A percentile compares a stretch with the other conserved stretches of the same genome.
Evolutionary conservation across 495 filamentous ascomycete genomes (phyloP).

Genomic region (Tuber borchii): DNA sequence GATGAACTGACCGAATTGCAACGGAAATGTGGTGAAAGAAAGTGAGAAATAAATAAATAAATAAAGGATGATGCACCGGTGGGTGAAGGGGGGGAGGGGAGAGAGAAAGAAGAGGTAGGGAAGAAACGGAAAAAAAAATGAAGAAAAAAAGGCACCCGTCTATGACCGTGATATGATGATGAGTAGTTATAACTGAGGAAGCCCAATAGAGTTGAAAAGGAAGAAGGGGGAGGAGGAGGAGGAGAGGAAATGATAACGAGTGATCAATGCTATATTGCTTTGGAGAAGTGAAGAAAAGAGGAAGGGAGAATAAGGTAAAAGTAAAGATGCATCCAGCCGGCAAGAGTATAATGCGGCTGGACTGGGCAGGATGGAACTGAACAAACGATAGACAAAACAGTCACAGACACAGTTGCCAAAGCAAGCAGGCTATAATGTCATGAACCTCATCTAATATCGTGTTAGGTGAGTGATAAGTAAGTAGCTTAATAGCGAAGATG

Average conservation of each 20-base stretch:
- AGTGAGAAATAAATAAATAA: not conserved
- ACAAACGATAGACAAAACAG: not conserved
- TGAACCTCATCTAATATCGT: not conserved
- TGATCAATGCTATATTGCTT: not conserved
- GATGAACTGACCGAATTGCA: not conserved
- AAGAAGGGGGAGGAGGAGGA: not conserved
- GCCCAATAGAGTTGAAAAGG: not conserved
- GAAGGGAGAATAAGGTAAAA: not conserved
- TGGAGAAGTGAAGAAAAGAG: not conserved
- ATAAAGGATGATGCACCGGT: constrained; percentile 10
- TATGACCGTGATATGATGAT: not conserved
- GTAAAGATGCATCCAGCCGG: not conserved
- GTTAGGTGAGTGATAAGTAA: not conserved
- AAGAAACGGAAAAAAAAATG: constrained; percentile 9
- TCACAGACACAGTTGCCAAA: not conserved
- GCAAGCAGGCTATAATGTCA: not conserved
- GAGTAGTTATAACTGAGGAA: not conserved
- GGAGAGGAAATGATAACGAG: not conserved
- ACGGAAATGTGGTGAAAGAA: not conserved
- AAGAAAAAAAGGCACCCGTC: constrained; percentile 15
- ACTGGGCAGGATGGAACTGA: not conserved
- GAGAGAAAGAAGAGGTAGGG: constrained; percentile 5
- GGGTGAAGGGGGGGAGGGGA: constrained; percentile 11
- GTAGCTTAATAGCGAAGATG: not conserved
- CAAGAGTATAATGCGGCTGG: not conserved